Conservation (phyloP, 2,329 filamentous ascomycete species). For the Clonostachys rhizophaga region DNA sequence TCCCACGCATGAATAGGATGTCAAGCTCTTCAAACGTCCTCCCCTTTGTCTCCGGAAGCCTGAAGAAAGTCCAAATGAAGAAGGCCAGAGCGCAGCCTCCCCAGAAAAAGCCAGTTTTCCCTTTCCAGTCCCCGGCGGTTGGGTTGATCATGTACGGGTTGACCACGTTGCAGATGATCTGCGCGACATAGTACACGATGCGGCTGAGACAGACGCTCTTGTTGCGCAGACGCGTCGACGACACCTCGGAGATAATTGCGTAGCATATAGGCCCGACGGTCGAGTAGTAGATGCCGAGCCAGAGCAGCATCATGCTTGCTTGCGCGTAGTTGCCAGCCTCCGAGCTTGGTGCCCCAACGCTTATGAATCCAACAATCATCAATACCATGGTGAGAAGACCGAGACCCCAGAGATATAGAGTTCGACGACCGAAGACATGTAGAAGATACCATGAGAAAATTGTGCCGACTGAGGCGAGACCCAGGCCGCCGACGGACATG, state of each 20-base stretch:
- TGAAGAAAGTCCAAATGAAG: constrained; percentile 44
- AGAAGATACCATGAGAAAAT: constrained; percentile 28
- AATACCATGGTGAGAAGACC: constrained; percentile 21
- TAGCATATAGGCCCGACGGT: constrained; percentile 29
- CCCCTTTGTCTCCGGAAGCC: constrained; percentile 48
- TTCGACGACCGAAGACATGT: constrained; percentile 27
- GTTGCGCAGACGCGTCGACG: constrained; percentile 25
- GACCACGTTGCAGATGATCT: constrained; percentile 39
- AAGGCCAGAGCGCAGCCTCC: constrained; percentile 36
- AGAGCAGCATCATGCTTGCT: constrained; percentile 27
- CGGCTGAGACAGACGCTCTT: constrained; percentile 35
- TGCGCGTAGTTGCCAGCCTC: constrained; percentile 17
- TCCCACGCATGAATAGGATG: constrained; percentile 41
- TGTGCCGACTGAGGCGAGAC: constrained; percentile 28
- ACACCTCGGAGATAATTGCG: constrained; percentile 28
- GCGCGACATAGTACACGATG: constrained; percentile 41
- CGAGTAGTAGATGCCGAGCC: constrained; percentile 28
- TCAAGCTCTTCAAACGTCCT: constrained; percentile 52
- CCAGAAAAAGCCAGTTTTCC: constrained; percentile 42
- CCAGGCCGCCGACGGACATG: constrained; percentile 13
- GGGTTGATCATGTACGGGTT: constrained; percentile 43
- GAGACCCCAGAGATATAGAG: constrained; percentile 28
- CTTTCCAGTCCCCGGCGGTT: constrained; percentile 39
- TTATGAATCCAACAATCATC: constrained; percentile 26
- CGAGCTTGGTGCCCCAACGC: constrained; percentile 23